Conservation (phyloP, 305 asterid species). For the Fraxinus latifolia region DNA sequence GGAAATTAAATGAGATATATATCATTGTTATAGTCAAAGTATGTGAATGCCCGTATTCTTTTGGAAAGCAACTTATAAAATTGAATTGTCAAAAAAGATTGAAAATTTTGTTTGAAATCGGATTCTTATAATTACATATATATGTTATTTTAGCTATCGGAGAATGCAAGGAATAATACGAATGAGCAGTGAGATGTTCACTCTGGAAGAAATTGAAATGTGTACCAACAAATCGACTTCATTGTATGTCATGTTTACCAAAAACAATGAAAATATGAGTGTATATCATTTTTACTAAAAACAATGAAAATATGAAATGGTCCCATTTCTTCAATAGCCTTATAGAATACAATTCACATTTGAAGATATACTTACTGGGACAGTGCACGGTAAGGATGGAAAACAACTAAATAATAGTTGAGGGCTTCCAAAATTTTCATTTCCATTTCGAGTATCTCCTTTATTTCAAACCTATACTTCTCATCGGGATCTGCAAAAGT, state of each 20-base stretch:
- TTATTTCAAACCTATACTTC: constrained; percentile 70
- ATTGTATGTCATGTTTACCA: not conserved
- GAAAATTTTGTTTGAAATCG: not conserved
- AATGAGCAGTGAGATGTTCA: not conserved
- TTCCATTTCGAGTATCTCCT: constrained; percentile 95
- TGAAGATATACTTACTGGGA: constrained; percentile 57
- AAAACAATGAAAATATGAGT: not conserved
- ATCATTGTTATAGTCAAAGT: not conserved
- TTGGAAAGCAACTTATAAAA: not conserved
- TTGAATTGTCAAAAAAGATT: not conserved
- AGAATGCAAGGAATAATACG: not conserved
- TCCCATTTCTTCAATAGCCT: not conserved
- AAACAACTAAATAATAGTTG: constrained; percentile 78
- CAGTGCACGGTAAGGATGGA: constrained; percentile 82
- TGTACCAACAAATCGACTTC: not conserved
- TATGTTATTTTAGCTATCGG: not conserved
- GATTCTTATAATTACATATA: not conserved
- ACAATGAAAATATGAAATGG: not conserved
- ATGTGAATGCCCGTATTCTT: not conserved
- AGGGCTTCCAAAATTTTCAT: constrained; percentile 95
- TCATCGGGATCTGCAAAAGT: constrained; percentile 68
- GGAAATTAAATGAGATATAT: not conserved
- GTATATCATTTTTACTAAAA: not conserved
- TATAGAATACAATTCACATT: not conserved
- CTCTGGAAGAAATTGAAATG: not conserved